Evolutionary conservation across 2,329 filamentous ascomycete genomes (phyloP).

Genomic region (Pseudogymnoascus destructans): DNA sequence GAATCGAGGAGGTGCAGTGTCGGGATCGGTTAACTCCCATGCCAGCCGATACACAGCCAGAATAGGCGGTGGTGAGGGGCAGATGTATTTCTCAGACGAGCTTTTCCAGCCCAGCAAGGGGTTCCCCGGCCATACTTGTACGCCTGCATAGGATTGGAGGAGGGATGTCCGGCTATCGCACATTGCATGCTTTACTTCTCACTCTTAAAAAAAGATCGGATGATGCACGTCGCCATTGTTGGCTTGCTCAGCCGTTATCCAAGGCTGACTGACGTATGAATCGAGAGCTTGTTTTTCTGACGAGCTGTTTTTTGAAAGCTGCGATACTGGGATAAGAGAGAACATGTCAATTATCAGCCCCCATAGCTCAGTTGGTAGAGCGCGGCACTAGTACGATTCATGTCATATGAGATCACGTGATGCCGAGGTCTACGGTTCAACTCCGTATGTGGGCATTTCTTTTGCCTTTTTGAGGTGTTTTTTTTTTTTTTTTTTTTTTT

Average conservation of each 20-base stretch:
- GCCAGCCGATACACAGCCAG: neutral
- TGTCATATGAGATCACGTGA: neutral
- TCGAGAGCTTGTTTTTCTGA: neutral
- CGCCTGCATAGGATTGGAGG: neutral
- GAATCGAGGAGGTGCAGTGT: neutral
- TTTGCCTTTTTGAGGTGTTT: neutral
- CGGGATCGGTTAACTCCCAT: neutral
- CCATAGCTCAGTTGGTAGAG: constrained; percentile 2
- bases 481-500: neutral
- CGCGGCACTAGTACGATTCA: neutral
- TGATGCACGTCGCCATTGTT: neutral
- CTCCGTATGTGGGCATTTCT: neutral
- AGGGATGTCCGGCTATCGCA: neutral
- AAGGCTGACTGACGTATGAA: neutral
- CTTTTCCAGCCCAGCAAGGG: neutral
- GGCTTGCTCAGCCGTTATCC: neutral
- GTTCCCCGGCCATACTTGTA: neutral
- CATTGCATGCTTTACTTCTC: neutral
- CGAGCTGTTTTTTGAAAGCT: neutral
- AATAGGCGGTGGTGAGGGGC: neutral
- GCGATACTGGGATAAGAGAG: neutral
- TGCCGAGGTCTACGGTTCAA: constrained; percentile 5
- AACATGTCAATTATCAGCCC: neutral
- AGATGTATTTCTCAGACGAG: neutral
- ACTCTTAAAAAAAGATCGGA: neutral